Conservation (phyloP, 2,329 filamentous ascomycete genomes). For the Ophiostoma sp. region DNA sequence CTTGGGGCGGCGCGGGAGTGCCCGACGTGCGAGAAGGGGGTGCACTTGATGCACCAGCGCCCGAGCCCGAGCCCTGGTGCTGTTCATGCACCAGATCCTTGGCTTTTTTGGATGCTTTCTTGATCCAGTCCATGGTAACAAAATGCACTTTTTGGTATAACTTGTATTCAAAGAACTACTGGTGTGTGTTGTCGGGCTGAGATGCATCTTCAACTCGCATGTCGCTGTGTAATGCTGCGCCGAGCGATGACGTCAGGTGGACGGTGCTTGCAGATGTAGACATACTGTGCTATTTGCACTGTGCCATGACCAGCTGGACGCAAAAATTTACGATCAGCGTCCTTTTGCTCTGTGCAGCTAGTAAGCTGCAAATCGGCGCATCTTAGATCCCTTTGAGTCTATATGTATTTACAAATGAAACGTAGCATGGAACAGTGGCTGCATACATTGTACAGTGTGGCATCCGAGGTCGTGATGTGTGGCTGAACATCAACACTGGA, state of each 20-base stretch:
- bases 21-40: not conserved
- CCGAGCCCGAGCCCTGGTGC: slow-evolving; percentile 1
- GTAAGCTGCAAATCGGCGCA: not conserved
- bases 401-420: not conserved
- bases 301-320: not conserved
- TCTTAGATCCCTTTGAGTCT: not conserved
- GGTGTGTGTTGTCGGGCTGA: slow-evolving; percentile 4
- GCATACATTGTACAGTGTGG: not conserved
- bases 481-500: not conserved
- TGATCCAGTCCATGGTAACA: slow-evolving; percentile 23
- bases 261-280: not conserved
- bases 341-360: not conserved
- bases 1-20: not conserved
- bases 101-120: slow-evolving; percentile 21
- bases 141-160: not conserved
- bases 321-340: not conserved
- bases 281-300: not conserved
- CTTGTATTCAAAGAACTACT: not conserved
- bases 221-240: not conserved
- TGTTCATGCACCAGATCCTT: slow-evolving; percentile 21
- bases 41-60: not conserved
- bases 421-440: not conserved
- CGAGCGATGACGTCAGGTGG: not conserved
- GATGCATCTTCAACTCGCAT: not conserved
- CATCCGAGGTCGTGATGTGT: not conserved